These are phyloP conservation scores for Ceratobasidium papillatum DNA, from an alignment of 1,284 basidiomycete genomes.

Conservation along the genomic window DNA sequence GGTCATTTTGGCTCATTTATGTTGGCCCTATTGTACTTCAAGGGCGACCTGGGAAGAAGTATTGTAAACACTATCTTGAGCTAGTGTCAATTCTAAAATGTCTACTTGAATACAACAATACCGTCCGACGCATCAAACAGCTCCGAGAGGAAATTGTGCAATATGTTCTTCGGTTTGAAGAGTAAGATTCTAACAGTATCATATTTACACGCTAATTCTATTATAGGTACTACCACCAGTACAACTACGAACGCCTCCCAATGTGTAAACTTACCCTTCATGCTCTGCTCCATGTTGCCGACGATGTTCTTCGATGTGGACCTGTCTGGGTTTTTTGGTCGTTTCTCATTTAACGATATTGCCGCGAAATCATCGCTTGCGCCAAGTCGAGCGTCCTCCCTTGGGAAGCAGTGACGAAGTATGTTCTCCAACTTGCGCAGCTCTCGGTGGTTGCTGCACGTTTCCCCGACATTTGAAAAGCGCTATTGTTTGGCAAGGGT, in stretches of 20 bases:
- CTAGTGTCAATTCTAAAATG: conserved; percentile 48
- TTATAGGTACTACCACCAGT: no score
- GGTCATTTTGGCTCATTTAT: no score
- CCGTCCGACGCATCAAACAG: conserved; percentile 44
- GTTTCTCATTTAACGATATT: conserved; percentile 11
- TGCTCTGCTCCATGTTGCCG: no score
- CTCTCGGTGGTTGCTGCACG: background rate
- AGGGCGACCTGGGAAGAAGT: conserved; percentile 48
- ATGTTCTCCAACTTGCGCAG: conserved; percentile 10
- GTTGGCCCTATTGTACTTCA: no score
- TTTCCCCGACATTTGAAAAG: background rate
- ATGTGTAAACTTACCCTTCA: no score
- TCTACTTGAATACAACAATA: conserved; percentile 45
- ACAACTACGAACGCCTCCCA: conserved; percentile 34
- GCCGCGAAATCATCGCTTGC: background rate
- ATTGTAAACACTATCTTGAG: conserved; percentile 49
- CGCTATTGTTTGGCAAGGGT: conserved; percentile 10
- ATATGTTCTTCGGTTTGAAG: conserved; percentile 15
- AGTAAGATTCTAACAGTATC: background rate
- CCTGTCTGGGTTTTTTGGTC: conserved; percentile 5
- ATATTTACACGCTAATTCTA: background rate
- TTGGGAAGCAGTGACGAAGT: background rate
- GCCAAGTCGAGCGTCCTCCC: conserved; percentile 18
- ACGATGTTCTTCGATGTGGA: conserved; percentile 48
- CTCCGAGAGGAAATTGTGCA: conserved; percentile 38